Percentiles rank a stretch among this genome's conserved stretches.
phyloP scores from a whole-genome alignment of 1,139 yeast species.

The Kodamaea fungicola region DNA sequence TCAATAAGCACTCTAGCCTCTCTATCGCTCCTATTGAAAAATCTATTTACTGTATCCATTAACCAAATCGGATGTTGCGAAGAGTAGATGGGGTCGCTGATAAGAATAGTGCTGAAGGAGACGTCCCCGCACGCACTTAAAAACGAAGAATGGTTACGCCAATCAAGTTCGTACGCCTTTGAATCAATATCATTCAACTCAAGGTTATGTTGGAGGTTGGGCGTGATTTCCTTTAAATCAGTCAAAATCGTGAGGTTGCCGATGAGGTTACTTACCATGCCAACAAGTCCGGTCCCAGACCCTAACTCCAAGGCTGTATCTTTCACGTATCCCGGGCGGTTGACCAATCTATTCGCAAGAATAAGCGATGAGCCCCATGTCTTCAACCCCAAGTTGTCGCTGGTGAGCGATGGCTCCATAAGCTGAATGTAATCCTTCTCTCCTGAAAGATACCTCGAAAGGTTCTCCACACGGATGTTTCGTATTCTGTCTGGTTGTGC shows the following conservation, averaged over 20 bases:
- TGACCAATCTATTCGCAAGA: slow-evolving; percentile 53
- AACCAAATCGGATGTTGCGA: slow-evolving; percentile 76
- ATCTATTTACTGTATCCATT: slow-evolving; percentile 48
- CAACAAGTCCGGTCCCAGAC: slow-evolving; percentile 90
- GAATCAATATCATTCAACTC: slow-evolving; percentile 41
- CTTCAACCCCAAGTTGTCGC: slow-evolving; percentile 83
- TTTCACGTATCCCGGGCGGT: slow-evolving; percentile 19
- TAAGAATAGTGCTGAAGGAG: slow-evolving; percentile 55
- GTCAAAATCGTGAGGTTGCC: slow-evolving; percentile 60
- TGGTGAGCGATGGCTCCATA: slow-evolving; percentile 81
- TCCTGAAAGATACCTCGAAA: slow-evolving; percentile 15
- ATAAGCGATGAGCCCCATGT: slow-evolving; percentile 94
- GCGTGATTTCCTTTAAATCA: slow-evolving; percentile 74
- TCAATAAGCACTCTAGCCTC: slow-evolving; percentile 58
- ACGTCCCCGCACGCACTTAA: slow-evolving; percentile 17
- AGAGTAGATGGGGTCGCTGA: slow-evolving; percentile 90
- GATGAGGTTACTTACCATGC: slow-evolving; percentile 56
- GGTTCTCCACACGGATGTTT: slow-evolving; percentile 34
- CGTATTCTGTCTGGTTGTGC: slow-evolving; percentile 75
- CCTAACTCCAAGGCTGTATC: slow-evolving; percentile 75
- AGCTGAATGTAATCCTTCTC: slow-evolving; percentile 35
- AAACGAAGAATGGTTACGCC: slow-evolving; percentile 60
- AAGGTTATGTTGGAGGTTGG: slow-evolving; percentile 61
- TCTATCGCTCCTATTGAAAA: slow-evolving; percentile 29
- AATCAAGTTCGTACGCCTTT: slow-evolving; percentile 56